Evolutionary conservation across 805 yeast species (phyloP).

Genomic region (Saturnispora dispora): DNA sequence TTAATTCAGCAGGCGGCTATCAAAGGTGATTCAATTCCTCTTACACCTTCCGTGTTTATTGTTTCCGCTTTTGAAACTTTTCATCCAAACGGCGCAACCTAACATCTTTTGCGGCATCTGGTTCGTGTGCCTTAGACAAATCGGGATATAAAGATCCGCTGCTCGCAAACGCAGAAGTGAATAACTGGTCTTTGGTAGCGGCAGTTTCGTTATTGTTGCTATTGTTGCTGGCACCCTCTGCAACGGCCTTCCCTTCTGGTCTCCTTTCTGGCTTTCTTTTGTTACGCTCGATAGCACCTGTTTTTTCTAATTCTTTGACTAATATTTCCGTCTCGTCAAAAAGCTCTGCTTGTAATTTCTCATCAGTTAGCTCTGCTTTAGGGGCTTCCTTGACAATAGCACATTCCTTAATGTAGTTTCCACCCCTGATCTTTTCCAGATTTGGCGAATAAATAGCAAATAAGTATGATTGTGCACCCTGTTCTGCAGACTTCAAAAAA

Average conservation of each 20-base stretch:
- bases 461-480: slow-evolving; percentile 74
- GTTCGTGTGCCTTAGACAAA: slow-evolving; percentile 4
- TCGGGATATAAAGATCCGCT: slow-evolving; percentile 10
- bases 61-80: slow-evolving; percentile 14
- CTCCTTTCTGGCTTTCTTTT: slow-evolving; percentile 12
- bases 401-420: slow-evolving; percentile 69
- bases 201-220: neutral
- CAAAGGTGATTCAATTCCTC: neutral
- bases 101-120: slow-evolving; percentile 12
- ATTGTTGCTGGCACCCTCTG: neutral
- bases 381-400: slow-evolving; percentile 38
- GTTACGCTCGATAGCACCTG: slow-evolving; percentile 61
- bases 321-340: slow-evolving; percentile 52
- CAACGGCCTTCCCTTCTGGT: slow-evolving; percentile 2
- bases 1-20: neutral
- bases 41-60: neutral
- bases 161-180: slow-evolving; percentile 20
- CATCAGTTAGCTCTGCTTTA: slow-evolving; percentile 51
- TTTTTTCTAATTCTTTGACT: slow-evolving; percentile 56
- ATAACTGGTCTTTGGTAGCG: slow-evolving; percentile 15
- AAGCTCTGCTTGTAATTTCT: slow-evolving; percentile 52
- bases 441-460: slow-evolving; percentile 68
- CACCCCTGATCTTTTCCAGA: slow-evolving; percentile 52
- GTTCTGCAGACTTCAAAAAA: slow-evolving; percentile 60
- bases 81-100: slow-evolving; percentile 20